Conservation (phyloP, 371 early-diverging fungal genomes). For the Rhizopus microsporus region DNA sequence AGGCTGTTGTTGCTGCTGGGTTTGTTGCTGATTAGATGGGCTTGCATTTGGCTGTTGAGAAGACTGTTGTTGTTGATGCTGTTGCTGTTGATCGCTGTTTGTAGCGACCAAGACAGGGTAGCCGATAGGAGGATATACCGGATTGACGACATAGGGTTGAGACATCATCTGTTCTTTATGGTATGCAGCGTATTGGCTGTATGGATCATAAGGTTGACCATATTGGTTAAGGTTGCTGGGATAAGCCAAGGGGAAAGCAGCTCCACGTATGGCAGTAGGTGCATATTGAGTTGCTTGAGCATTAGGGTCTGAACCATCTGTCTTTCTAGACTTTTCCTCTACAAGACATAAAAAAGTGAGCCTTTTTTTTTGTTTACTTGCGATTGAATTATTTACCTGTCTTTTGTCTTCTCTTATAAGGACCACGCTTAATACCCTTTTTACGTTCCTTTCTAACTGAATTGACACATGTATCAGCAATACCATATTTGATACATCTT, state of each 20-base stretch:
- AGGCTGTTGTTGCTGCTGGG: slow-evolving; percentile 2
- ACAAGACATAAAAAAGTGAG: neutral
- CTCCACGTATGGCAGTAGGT: slow-evolving; percentile 21
- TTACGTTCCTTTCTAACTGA: slow-evolving; percentile 85
- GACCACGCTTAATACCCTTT: slow-evolving; percentile 85
- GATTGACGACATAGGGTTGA: slow-evolving; percentile 44
- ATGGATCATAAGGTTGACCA: slow-evolving; percentile 47
- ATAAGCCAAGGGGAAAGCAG: slow-evolving; percentile 42
- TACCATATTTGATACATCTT: slow-evolving; percentile 79
- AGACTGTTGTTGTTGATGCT: slow-evolving; percentile 16
- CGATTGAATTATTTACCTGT: slow-evolving; percentile 20
- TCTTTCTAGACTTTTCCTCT: slow-evolving; percentile 28
- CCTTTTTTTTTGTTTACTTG: neutral
- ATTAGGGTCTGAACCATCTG: slow-evolving; percentile 13
- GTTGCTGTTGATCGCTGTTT: slow-evolving; percentile 12
- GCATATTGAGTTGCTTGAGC: slow-evolving; percentile 22
- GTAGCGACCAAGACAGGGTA: slow-evolving; percentile 43
- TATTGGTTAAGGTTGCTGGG: slow-evolving; percentile 48
- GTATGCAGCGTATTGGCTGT: slow-evolving; percentile 35
- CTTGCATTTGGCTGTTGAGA: slow-evolving; percentile 7
- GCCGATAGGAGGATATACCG: slow-evolving; percentile 43
- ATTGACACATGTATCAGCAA: slow-evolving; percentile 76
- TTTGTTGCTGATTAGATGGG: neutral
- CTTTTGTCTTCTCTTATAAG: slow-evolving; percentile 70
- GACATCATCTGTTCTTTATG: slow-evolving; percentile 43